Base-by-base conservation (phyloP, 371 early-diverging fungal genomes). In the Lichtheimia ramosa region DNA sequence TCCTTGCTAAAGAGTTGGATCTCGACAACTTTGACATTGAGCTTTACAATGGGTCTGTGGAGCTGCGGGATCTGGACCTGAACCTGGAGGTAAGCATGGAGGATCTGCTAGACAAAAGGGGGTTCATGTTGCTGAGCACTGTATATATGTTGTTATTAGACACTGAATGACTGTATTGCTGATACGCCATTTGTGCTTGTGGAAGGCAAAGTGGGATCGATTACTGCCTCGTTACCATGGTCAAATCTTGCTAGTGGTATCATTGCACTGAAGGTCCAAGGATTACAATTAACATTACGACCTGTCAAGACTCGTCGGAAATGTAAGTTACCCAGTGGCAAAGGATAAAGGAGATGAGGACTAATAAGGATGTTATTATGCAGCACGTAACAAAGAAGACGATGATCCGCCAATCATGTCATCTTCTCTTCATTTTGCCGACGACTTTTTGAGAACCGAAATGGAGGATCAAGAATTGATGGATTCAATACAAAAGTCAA, bases 341-440 rank as follows among this genome's bases (percentile, higher is more conserved):
- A 53, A 18, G 46, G 16, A 28, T 3, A 21, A 13, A 12, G 28
- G 28, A 8, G 24, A 2, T n/a, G 20, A 18, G 28, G 25, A 34
- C 5, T 34, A 0, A 34, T 34, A 8, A 8, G n/a, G 34, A 8
- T 8, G 34, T 13, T 34, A 14, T 51, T n/a, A 27, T 23, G 53
- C 50, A 59, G 63, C 59, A 39, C 59, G 43, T 42, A 21, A 46
- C 43, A 63, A 53, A 59, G 54, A 59, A 20, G 87, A 83, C 21
- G 84, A 82, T 34, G 89, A 87, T n/a, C 80, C 82, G 5, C 88
- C 87, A 21, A 79, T 92, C 43, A 64, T 93, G 63, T 87, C 92
- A 0, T 90, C 92, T n/a, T 93, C 94, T 0, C 72, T 93, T 14
- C 91, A 89, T 64, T 88, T 95, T 59, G 96, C 96, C 10, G 94